phyloP scores from a whole-genome alignment of 2,329 filamentous ascomycete genomes.

The Dothistroma septosporum region DNA sequence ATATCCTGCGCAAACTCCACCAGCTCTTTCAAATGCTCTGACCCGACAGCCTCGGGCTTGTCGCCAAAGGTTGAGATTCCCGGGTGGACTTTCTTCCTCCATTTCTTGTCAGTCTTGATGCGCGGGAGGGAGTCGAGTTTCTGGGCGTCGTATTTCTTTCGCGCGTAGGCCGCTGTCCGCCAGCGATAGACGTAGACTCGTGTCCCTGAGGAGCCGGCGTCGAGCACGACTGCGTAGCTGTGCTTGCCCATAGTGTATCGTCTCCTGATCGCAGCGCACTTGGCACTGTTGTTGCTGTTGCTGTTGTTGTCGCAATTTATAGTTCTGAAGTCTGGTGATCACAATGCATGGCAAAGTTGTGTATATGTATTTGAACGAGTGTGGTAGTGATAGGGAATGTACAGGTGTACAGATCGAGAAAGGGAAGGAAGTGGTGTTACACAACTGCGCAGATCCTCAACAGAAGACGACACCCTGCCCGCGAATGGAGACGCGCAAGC shows the following conservation, averaged over 20 bases:
- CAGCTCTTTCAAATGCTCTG: slow-evolving; percentile 73
- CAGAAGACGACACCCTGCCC: neutral
- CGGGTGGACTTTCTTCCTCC: slow-evolving; percentile 91
- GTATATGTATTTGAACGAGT: neutral
- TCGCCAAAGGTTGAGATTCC: slow-evolving; percentile 86
- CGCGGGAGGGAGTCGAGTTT: slow-evolving; percentile 69
- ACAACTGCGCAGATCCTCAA: neutral
- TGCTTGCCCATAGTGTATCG: slow-evolving; percentile 30
- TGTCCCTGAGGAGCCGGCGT: slow-evolving; percentile 95
- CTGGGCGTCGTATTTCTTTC: slow-evolving; percentile 55
- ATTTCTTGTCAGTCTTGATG: slow-evolving; percentile 76
- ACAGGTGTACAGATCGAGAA: neutral
- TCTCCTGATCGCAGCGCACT: neutral
- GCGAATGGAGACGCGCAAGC: neutral
- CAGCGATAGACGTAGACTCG: slow-evolving; percentile 92
- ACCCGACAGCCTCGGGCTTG: slow-evolving; percentile 69
- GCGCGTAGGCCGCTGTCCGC: slow-evolving; percentile 69
- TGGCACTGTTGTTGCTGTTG: neutral
- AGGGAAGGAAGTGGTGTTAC: neutral
- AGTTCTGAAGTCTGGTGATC: neutral
- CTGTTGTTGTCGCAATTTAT: neutral
- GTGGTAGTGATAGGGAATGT: slow-evolving; percentile 1
- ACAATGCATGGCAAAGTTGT: neutral
- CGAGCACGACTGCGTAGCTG: slow-evolving; percentile 86
- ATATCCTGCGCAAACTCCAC: slow-evolving; percentile 76